Base-by-base conservation (phyloP, 306 rosid genomes). In the Trifolium dubium region DNA sequence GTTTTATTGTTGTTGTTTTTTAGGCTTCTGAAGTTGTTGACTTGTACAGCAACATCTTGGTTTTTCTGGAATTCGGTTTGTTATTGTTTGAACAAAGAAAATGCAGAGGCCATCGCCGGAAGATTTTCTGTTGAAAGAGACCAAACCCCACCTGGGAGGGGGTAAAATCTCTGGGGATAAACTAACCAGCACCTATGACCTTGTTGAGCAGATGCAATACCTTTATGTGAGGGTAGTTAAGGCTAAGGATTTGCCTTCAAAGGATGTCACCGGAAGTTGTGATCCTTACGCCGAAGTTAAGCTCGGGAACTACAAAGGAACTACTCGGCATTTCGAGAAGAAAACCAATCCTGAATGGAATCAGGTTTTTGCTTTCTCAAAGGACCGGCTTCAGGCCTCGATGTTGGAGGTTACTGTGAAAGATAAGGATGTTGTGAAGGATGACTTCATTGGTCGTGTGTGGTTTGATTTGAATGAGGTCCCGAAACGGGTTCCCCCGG, bases 191-290 rank as follows among this genome's bases (percentile, higher is more conserved):
- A 93, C 98, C 35, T 93, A 93, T 89, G 98, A 93, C 39, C 96
- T 93, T 11, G 98, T 93, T 35, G 98, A 93, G 93, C 98, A 93
- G 82, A 93, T 93, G 98, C 98, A 89, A 65, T 93, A 93, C 78
- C 98, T 93, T 81, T 93, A 93, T 63, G 98, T 91, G 23, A 86
- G 97, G 67, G 97, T 93, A 63, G 93, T 88, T 15, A 93, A 93
- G 67, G 98, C 98, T 0, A 93, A 78, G 86, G 98, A 93, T 56
- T 78, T 93, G 39, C 98, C 98, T 1, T 64, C 58, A 1, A 93
- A 89, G 72, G 98, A 93, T 85, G 97, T 86, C 18, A 89, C 94
- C 0, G 98, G 98, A 0, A 91, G 98, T 69, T 89, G 93, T 58
- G 98, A 93, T 80, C 98, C 98, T 30, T 93, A 93, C 69, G 89